Evolutionary conservation across 2,329 filamentous ascomycete genomes (phyloP).

Genomic region (Fusarium sp.): DNA sequence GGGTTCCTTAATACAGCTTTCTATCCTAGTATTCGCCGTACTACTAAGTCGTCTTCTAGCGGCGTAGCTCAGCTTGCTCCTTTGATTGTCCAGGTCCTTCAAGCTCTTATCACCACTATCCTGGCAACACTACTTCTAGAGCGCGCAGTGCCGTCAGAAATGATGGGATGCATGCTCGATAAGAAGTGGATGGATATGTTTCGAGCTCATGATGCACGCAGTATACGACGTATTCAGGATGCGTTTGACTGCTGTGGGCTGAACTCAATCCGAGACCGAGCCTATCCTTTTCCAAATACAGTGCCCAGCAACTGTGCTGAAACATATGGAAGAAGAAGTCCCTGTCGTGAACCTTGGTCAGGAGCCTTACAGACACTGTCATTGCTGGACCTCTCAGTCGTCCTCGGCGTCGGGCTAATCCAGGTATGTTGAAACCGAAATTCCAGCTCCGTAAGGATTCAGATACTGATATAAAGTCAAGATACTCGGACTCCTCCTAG

Average conservation of each 20-base stretch:
- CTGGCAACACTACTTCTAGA: constrained; percentile 57
- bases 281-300: constrained; percentile 66
- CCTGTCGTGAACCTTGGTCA: constrained; percentile 68
- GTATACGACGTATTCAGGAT: constrained; percentile 71
- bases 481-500: constrained; percentile 47
- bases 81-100: constrained; percentile 53
- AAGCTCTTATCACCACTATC: constrained; percentile 54
- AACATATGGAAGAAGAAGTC: constrained; percentile 55
- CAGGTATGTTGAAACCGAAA: constrained; percentile 56
- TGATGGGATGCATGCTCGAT: constrained; percentile 63
- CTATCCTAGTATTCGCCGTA: constrained; percentile 47
- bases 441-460: neutral
- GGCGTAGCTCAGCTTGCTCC: constrained; percentile 42
- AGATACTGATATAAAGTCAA: constrained; percentile 16
- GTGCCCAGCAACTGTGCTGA: constrained; percentile 54
- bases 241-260: constrained; percentile 74
- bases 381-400: constrained; percentile 64
- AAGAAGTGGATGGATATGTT: constrained; percentile 66
- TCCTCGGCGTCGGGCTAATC: constrained; percentile 62
- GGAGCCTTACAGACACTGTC: constrained; percentile 62
- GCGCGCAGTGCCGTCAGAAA: constrained; percentile 46
- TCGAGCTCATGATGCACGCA: constrained; percentile 56
- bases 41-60: constrained; percentile 33
- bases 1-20: constrained; percentile 50
- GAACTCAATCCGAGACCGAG: constrained; percentile 64